phyloP scores from a whole-genome alignment of 805 yeast species.

The Cyberlindnera misumaiensis region DNA sequence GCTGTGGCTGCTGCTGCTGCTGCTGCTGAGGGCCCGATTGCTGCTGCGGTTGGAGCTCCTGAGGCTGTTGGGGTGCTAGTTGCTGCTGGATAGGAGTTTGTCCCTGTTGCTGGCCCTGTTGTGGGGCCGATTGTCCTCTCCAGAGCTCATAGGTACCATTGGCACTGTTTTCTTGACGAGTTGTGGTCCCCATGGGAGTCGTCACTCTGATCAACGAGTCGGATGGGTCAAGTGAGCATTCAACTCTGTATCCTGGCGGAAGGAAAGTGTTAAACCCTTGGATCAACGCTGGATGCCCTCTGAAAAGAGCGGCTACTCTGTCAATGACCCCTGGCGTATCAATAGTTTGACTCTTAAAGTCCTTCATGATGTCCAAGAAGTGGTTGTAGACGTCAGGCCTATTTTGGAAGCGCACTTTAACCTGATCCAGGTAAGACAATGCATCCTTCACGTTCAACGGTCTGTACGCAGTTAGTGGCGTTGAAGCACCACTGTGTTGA shows the following conservation, averaged over 20 bases:
- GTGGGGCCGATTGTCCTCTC: background rate
- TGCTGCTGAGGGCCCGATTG: slow-evolving; percentile 16
- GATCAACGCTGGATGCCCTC: slow-evolving; percentile 88
- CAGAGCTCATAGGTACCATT: slow-evolving; percentile 12
- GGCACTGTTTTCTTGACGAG: slow-evolving; percentile 15
- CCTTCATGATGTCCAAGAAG: slow-evolving; percentile 97
- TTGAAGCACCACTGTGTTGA: slow-evolving; percentile 4
- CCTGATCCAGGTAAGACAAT: slow-evolving; percentile 89
- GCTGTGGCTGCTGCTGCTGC: slow-evolving; percentile 14
- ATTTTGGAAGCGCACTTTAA: slow-evolving; percentile 81
- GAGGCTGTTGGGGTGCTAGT: slow-evolving; percentile 25
- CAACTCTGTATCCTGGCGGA: slow-evolving; percentile 94
- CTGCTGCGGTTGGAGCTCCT: slow-evolving; percentile 14
- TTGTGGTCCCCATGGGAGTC: slow-evolving; percentile 88
- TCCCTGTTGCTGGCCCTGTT: background rate
- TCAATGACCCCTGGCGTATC: slow-evolving; percentile 99
- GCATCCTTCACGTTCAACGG: slow-evolving; percentile 97
- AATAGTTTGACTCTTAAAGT: slow-evolving; percentile 90
- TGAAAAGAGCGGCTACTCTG: slow-evolving; percentile 82
- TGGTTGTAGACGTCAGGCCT: slow-evolving; percentile 96
- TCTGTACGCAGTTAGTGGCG: slow-evolving; percentile 36
- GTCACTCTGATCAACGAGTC: slow-evolving; percentile 93
- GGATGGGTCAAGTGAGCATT: slow-evolving; percentile 80
- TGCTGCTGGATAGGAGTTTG: slow-evolving; percentile 7
- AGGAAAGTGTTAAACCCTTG: slow-evolving; percentile 97